Evolutionary conservation across 495 filamentous ascomycete genomes (phyloP).

Genomic region (Lentithecium fluviatile): DNA sequence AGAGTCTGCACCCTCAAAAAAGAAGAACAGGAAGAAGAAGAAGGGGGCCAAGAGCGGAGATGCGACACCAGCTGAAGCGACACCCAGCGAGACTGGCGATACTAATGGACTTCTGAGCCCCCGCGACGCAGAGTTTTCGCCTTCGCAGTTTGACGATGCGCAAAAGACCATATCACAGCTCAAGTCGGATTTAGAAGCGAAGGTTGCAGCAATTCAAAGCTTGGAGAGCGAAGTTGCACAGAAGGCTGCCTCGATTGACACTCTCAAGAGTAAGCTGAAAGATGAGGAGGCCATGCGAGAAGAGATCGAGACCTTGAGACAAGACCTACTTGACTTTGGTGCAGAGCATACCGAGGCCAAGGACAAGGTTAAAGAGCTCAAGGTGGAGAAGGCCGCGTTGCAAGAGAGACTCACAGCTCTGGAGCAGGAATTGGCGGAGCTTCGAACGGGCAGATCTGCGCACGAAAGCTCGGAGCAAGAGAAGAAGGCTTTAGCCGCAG

Average conservation of each 20-base stretch:
- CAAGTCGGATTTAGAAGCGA: conserved; percentile 26
- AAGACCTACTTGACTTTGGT: conserved; percentile 72
- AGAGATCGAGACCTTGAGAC: conserved; percentile 79
- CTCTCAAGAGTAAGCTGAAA: conserved; percentile 63
- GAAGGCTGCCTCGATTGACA: conserved; percentile 69
- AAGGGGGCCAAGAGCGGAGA: conserved; percentile 59
- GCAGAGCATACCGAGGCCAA: conserved; percentile 81
- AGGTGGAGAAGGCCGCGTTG: conserved; percentile 54
- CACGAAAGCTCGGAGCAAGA: conserved; percentile 57
- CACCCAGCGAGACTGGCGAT: conserved; percentile 39
- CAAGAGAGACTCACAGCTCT: conserved; percentile 44
- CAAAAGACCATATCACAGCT: conserved; percentile 50
- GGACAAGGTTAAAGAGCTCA: conserved; percentile 68
- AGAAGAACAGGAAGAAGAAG: conserved; percentile 91
- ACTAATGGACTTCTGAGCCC: conserved; percentile 19
- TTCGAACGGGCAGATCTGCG: conserved; percentile 50
- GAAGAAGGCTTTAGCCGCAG: conserved; percentile 60
- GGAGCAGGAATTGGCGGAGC: conserved; percentile 60
- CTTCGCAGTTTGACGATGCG: conserved; percentile 43
- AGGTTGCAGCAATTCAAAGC: conserved; percentile 31
- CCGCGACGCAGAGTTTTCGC: conserved; percentile 18
- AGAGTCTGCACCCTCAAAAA: conserved; percentile 50
- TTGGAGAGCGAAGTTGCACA: conserved; percentile 64
- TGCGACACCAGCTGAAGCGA: conserved; percentile 39
- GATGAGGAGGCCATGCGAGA: conserved; percentile 78